Conservation (phyloP, 805 yeast genomes). For the Kuraishia ogatae region DNA sequence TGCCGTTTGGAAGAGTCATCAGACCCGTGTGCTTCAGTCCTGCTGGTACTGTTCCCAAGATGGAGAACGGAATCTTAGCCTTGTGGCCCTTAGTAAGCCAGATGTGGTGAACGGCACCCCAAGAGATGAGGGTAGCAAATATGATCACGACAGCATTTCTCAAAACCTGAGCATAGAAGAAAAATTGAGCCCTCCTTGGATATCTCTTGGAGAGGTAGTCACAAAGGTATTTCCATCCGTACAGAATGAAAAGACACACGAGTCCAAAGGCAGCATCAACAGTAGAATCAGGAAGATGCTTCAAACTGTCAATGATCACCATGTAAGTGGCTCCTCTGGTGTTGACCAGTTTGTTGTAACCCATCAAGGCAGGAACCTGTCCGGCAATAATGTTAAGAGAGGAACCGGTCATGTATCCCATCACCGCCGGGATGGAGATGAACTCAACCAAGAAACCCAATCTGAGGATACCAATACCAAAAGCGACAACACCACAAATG, state of each 20-base stretch:
- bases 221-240: conserved; percentile 59
- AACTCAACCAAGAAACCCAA: conserved; percentile 84
- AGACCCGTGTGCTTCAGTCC: conserved; percentile 76
- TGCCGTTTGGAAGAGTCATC: conserved; percentile 53
- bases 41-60: conserved; percentile 73
- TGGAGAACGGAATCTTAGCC: conserved; percentile 36
- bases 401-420: conserved; percentile 94
- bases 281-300: conserved; percentile 59
- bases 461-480: conserved; percentile 75
- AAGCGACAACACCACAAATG: conserved; percentile 78
- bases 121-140: conserved; percentile 75
- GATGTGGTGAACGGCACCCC: conserved; percentile 55
- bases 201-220: conserved; percentile 52
- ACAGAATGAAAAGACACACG: conserved; percentile 62
- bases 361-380: conserved; percentile 83
- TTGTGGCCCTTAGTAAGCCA: conserved; percentile 15
- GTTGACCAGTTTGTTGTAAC: conserved; percentile 56
- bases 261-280: conserved; percentile 88
- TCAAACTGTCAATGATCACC: conserved; percentile 64
- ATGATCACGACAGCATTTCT: conserved; percentile 79
- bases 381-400: conserved; percentile 78
- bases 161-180: conserved; percentile 67
- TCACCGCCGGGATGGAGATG: conserved; percentile 84
- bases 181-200: conserved; percentile 46
- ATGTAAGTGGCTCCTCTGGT: conserved; percentile 64